phyloP scores from a whole-genome alignment of 768 basidiomycete species.

The Tephrocybe rancida region DNA sequence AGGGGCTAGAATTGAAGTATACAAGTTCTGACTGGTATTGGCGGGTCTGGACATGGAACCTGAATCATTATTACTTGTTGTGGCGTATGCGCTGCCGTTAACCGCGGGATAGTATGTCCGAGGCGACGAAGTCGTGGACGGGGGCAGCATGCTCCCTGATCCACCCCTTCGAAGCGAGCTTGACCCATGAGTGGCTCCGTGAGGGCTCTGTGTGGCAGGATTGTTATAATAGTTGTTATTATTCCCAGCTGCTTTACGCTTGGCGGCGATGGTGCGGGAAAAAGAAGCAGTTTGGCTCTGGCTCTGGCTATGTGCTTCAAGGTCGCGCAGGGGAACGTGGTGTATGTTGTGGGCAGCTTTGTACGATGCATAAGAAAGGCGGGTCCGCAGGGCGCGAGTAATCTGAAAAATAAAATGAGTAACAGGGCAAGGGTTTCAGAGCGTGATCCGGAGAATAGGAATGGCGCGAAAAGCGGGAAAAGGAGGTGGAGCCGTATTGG shows the following conservation, averaged over 20 bases:
- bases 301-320: conserved; percentile 60
- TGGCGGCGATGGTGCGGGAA: conserved; percentile 58
- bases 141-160: conserved; percentile 50
- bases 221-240: conserved; percentile 50
- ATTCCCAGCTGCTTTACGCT: conserved; percentile 51
- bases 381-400: conserved; percentile 77
- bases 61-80: conserved; percentile 32
- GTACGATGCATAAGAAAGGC: conserved; percentile 82
- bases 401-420: conserved; percentile 59
- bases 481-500: conserved; percentile 9
- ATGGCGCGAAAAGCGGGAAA: conserved; percentile 7
- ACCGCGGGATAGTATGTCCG: conserved; percentile 46
- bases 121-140: conserved; percentile 40
- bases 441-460: conserved; percentile 19
- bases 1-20: conserved; percentile 73
- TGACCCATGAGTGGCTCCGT: conserved; percentile 28
- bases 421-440: conserved; percentile 36
- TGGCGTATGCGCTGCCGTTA: conserved; percentile 28
- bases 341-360: conserved; percentile 78
- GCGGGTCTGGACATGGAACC: conserved; percentile 34
- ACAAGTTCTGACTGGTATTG: conserved; percentile 60
- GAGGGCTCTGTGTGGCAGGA: conserved; percentile 51
- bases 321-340: conserved; percentile 65
- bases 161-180: conserved; percentile 35
- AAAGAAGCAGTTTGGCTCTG: conserved; percentile 44